These are phyloP conservation scores for Balansia obtecta DNA, from an alignment of 2,329 filamentous ascomycete species.

Conservation along the genomic window DNA sequence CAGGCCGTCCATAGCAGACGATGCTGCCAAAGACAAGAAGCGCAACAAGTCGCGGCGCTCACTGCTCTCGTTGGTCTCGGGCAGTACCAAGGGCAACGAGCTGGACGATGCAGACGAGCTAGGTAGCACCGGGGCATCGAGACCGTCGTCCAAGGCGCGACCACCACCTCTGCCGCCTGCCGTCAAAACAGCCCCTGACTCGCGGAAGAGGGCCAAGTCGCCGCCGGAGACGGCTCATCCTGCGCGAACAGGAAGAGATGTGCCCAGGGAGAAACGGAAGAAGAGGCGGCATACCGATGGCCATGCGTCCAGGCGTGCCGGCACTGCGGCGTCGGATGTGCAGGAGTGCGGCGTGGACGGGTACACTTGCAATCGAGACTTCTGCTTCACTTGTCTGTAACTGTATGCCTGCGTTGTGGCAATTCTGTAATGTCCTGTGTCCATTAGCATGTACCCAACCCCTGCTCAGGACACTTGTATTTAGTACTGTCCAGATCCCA, in stretches of 20 bases:
- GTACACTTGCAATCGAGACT: constrained; percentile 42
- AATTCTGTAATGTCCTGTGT: too few relatives aligned
- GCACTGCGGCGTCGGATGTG: constrained; percentile 31
- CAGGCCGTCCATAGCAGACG: neutral
- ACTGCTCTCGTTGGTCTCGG: constrained; percentile 1
- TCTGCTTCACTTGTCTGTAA: constrained; percentile 45
- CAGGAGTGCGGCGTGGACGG: constrained; percentile 41
- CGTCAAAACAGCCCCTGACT: constrained; percentile 8
- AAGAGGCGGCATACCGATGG: constrained; percentile 5
- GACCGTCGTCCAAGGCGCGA: constrained; percentile 9
- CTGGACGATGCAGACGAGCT: constrained; percentile 5
- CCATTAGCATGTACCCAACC: too few relatives aligned
- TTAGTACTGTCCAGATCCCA: too few relatives aligned
- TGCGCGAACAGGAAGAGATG: constrained; percentile 16
- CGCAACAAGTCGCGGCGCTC: constrained; percentile 3
- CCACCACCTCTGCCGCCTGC: constrained; percentile 5
- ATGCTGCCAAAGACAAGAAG: neutral
- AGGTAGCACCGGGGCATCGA: neutral
- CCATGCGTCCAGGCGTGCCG: constrained; percentile 12
- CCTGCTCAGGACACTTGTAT: too few relatives aligned
- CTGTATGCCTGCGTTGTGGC: too few relatives aligned
- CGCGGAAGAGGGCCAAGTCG: constrained; percentile 16
- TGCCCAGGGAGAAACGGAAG: constrained; percentile 2
- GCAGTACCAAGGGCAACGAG: neutral
- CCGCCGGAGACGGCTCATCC: constrained; percentile 16